Percentiles rank a stretch among this genome's conserved stretches.
Evolutionary conservation across 2,329 filamentous ascomycete genomes (phyloP).

Genomic region (Hortaea sp.): DNA sequence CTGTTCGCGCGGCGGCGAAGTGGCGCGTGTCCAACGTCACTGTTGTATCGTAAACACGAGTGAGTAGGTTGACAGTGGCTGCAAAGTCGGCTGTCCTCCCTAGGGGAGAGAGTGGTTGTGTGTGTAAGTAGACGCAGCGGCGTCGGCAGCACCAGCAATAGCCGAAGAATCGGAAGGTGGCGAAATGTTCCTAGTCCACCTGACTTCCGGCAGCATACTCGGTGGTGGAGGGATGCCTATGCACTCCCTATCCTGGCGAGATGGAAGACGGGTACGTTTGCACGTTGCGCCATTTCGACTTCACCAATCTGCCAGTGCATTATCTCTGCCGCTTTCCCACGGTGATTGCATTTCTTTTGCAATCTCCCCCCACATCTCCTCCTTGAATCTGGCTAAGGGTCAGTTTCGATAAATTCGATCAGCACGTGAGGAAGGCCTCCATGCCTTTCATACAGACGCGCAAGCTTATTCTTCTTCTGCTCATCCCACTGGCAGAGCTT

Average conservation of each 20-base stretch:
- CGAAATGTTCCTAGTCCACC: slow-evolving; percentile 16
- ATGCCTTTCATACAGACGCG: slow-evolving; percentile 88
- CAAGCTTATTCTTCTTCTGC: slow-evolving; percentile 93
- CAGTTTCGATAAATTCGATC: background rate
- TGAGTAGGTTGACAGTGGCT: slow-evolving; percentile 19
- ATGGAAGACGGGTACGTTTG: slow-evolving; percentile 78
- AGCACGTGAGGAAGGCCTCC: slow-evolving; percentile 12
- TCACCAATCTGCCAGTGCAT: slow-evolving; percentile 98
- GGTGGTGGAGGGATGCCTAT: background rate
- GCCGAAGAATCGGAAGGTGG: slow-evolving; percentile 11
- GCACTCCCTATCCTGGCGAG: slow-evolving; percentile 25
- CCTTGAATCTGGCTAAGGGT: slow-evolving; percentile 63
- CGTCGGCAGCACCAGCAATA: slow-evolving; percentile 11
- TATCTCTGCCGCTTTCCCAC: slow-evolving; percentile 87
- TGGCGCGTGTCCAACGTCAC: slow-evolving; percentile 9
- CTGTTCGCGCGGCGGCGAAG: slow-evolving; percentile 22
- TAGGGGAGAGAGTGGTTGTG: slow-evolving; percentile 26
- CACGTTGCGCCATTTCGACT: slow-evolving; percentile 83
- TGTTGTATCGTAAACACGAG: slow-evolving; percentile 15
- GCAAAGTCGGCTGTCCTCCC: slow-evolving; percentile 15
- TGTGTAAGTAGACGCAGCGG: slow-evolving; percentile 17
- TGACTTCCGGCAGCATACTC: slow-evolving; percentile 6
- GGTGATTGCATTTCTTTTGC: slow-evolving; percentile 91
- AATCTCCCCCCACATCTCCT: slow-evolving; percentile 95
- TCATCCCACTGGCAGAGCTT: slow-evolving; percentile 66